Conservation (phyloP, 495 filamentous ascomycete genomes). For the Podospora bellae-mahoneyi region DNA sequence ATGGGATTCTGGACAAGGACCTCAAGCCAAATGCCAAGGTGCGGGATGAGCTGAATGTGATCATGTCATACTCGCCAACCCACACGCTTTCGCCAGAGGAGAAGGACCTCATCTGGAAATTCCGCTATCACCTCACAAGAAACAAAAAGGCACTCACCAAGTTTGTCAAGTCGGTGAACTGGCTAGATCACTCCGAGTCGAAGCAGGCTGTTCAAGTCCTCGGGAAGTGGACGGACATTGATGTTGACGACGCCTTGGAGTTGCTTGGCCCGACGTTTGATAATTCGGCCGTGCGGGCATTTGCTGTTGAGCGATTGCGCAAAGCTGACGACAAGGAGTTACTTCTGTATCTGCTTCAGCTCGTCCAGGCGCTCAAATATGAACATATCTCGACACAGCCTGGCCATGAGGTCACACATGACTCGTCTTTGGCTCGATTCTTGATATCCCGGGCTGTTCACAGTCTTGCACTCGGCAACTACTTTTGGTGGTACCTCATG, state of each 20-base stretch:
- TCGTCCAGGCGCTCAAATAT: constrained; percentile 96
- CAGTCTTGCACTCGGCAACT: constrained; percentile 88
- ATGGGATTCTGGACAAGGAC: constrained; percentile 86
- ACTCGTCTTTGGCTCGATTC: constrained; percentile 87
- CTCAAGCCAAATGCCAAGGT: constrained; percentile 95
- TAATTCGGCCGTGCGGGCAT: constrained; percentile 80
- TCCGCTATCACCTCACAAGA: constrained; percentile 84
- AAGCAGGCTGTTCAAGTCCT: constrained; percentile 87
- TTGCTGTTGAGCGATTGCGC: constrained; percentile 85
- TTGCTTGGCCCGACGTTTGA: constrained; percentile 89
- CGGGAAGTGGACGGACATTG: constrained; percentile 93
- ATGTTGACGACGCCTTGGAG: constrained; percentile 94
- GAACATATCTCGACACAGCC: constrained; percentile 65
- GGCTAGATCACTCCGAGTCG: constrained; percentile 81
- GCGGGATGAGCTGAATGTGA: constrained; percentile 85
- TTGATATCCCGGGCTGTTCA: constrained; percentile 79
- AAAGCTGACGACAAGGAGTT: constrained; percentile 94
- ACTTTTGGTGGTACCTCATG: constrained; percentile 97
- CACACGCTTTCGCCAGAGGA: constrained; percentile 83
- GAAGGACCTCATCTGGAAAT: constrained; percentile 95
- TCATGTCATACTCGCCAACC: constrained; percentile 89
- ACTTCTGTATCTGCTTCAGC: constrained; percentile 84
- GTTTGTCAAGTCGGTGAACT: constrained; percentile 94
- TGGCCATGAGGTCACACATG: constrained; percentile 61
- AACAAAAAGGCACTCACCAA: constrained; percentile 95